Base-by-base conservation (phyloP, 2,329 filamentous ascomycete genomes). In the Myriosclerotinia scirpicola region DNA sequence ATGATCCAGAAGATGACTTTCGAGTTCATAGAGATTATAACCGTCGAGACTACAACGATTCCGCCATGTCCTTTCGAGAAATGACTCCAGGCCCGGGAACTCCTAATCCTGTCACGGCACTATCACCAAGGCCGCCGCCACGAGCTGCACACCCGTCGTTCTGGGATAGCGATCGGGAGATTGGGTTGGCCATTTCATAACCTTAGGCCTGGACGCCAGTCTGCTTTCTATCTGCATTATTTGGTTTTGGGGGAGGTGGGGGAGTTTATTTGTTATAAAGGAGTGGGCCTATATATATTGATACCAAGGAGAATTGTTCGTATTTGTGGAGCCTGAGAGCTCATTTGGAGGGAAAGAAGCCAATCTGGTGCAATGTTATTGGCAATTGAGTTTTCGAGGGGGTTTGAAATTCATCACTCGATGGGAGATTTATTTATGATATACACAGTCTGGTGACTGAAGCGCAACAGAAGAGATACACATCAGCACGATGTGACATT, bases 1-100 rank as follows among this genome's bases (percentile, higher is more conserved):
- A 70, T 54, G 73, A 73, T 65, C 71, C 70, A 9, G 70, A 74
- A 14, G 67, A 70, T 36, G 66, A 71, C n/a, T 65, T 64, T 30
- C 34, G 64, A n/a, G 50, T 64, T 15, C 70, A 64, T 40, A 68
- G 63, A 40, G 68, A 70, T 52, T 66, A 54, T 40, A 64, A 34
- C 17, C 70, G 64, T 38, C 68, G 63, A 40, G 68, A 70, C 48
- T 66, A 54, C 44, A 70, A 67, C 36, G 70, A 66, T 53, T 74
- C 71, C 20, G 68, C 38, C 26, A 30, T 40, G 34, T 53, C 64
- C 12, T 40, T 60, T 53, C 54, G 38, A 60, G 64, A 22, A 42
- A 60, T 48, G 20, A 36, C 26, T 9, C 44, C 64, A 42, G 54
- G 26, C n/a, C 14, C 44, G 14, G 58, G n/a, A 9, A 26, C 44